Base-by-base conservation (phyloP, 495 filamentous ascomycete species). In the Jackrogersella multiformis region DNA sequence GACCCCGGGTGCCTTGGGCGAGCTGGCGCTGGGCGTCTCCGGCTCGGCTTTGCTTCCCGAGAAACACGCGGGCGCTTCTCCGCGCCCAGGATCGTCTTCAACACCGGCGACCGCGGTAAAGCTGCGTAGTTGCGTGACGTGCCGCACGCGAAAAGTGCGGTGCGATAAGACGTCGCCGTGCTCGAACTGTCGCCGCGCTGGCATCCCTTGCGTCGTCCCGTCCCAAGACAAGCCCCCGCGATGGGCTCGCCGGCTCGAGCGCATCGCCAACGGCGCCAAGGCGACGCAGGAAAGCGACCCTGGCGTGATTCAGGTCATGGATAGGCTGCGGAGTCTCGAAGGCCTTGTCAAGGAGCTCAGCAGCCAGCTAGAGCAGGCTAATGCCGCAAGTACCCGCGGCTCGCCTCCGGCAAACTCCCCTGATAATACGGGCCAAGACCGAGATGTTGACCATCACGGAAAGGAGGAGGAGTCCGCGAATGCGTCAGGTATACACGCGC, bases 91-190 rank as follows among this genome's bases (percentile, higher is more conserved):
- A 24, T 10, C 32, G 4, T 28, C 41, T 23, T 21, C 49, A 13
- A 36, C 49, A 6, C 30, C 49, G 4, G 32, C 32, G 0, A 18
- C 9, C 24, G 30, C 9, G 8, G 63, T 73, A 18, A 85, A 85
- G 63, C 69, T 66, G 42, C 83, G 85, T 32, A 87, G 85, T 61
- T 88, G 86, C 39, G 76, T 83, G 18, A 76, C 81, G 39, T 89
- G 87, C 66, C 77, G 87, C 8, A 77, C 73, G 12, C 83, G 87
- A 16, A 89, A 88, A 62, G 87, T 89, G 16, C 83, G 85, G 45
- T 89, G 87, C 66, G 83, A 89, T 68, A 88, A 87, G 68, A 72
- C 72, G 32, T 80, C 80, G 1, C 86, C 86, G 24, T 89, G 87
- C 66, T 82, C 83, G 0, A 86, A 85, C 58, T 89, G 87, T 73